phyloP scores from a whole-genome alignment of 2,329 filamentous ascomycete species.

The Blastomyces emzantsi region DNA sequence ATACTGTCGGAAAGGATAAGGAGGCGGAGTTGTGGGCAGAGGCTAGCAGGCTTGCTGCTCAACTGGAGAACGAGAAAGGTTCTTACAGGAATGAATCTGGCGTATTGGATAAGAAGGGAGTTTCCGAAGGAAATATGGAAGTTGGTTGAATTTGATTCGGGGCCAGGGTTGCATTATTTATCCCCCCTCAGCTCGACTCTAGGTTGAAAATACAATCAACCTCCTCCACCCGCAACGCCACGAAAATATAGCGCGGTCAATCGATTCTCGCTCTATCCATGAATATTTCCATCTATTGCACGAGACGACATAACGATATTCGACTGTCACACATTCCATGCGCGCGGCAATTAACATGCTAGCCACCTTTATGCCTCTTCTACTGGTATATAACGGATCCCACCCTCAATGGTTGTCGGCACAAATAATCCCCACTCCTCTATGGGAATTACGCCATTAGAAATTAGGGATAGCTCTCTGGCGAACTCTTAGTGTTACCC shows the following conservation, averaged over 20 bases:
- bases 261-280: neutral
- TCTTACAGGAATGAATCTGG: constrained; percentile 14
- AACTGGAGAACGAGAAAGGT: constrained; percentile 21
- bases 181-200: neutral
- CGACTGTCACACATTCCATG: neutral
- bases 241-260: neutral
- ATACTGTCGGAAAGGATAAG: constrained; percentile 72
- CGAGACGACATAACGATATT: neutral
- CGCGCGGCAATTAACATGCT: neutral
- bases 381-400: neutral
- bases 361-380: neutral
- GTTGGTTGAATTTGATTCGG: constrained; percentile 25
- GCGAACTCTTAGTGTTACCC: neutral
- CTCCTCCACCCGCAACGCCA: neutral
- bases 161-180: neutral
- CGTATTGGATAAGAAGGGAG: constrained; percentile 9
- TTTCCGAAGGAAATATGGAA: constrained; percentile 28
- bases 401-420: neutral
- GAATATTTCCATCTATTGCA: neutral
- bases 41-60: constrained; percentile 48
- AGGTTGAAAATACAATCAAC: neutral
- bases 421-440: too few relatives aligned
- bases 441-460: neutral
- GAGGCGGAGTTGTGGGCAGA: constrained; percentile 69
- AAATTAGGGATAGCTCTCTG: neutral